Percentiles rank a stretch among this genome's conserved stretches.
Conservation (phyloP, 306 rosid species). For the Benincasa hispida region DNA sequence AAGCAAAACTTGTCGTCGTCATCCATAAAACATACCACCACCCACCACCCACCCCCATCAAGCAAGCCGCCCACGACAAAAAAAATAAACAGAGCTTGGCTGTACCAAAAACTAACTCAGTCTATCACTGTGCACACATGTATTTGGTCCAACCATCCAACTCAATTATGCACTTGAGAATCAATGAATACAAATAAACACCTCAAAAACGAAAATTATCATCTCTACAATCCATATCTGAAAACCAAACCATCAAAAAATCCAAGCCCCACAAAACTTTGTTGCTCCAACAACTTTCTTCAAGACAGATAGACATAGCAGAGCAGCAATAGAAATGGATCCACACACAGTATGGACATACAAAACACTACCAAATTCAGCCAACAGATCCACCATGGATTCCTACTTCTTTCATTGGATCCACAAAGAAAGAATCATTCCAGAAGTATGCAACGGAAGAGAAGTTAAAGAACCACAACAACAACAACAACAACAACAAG, state of each 20-base stretch:
- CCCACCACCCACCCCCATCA: not conserved
- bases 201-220: not conserved
- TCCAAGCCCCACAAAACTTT: not conserved
- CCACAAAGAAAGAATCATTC: not conserved
- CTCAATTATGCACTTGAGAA: not conserved
- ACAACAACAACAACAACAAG: not conserved
- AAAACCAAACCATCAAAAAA: not conserved
- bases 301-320: not conserved
- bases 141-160: not conserved
- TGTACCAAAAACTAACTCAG: too few species aligned
- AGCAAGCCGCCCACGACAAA: not conserved
- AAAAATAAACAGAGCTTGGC: too few species aligned
- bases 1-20: not conserved
- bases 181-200: not conserved
- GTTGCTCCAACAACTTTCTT: not conserved
- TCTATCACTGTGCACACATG: not conserved
- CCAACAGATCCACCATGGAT: not conserved
- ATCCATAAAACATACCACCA: not conserved
- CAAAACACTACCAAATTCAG: not conserved
- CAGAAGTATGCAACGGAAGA: not conserved
- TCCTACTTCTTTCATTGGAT: not conserved
- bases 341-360: not conserved
- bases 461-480: not conserved
- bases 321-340: not conserved
- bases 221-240: not conserved